A percentile compares a stretch with the other conserved stretches of the same genome.
These are phyloP conservation scores for Trichoderma simmonsii DNA, from an alignment of 2,329 filamentous ascomycete species.

Conservation along the genomic window DNA sequence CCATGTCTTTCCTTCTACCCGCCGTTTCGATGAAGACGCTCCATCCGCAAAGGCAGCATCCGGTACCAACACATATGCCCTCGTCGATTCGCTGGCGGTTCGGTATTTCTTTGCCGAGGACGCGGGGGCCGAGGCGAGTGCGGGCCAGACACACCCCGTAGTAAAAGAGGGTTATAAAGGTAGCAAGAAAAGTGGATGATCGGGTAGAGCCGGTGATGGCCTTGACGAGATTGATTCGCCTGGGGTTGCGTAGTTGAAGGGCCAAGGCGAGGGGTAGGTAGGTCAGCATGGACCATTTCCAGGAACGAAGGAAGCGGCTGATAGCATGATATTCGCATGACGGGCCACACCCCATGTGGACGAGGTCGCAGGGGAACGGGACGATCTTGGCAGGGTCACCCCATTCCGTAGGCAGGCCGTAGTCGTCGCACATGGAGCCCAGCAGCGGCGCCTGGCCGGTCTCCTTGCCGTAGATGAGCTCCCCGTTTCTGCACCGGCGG, in stretches of 20 bases:
- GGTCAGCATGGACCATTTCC: constrained; percentile 70
- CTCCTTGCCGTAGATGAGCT: constrained; percentile 69
- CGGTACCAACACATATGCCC: constrained; percentile 66
- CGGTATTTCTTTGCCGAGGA: constrained; percentile 54
- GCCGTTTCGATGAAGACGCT: constrained; percentile 71
- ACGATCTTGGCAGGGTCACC: constrained; percentile 67
- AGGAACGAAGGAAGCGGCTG: constrained; percentile 64
- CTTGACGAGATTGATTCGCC: constrained; percentile 44
- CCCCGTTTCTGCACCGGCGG: constrained; percentile 59
- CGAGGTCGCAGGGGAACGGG: constrained; percentile 78
- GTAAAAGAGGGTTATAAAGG: constrained; percentile 78
- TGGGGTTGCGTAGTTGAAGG: constrained; percentile 53
- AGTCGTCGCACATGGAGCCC: constrained; percentile 68
- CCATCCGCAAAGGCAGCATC: constrained; percentile 76
- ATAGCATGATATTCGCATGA: constrained; percentile 73
- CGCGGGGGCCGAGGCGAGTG: constrained; percentile 66
- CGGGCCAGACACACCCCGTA: constrained; percentile 79
- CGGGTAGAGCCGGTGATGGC: constrained; percentile 61
- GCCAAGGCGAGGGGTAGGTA: constrained; percentile 73
- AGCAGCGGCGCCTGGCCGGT: constrained; percentile 68
- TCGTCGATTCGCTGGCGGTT: constrained; percentile 53
- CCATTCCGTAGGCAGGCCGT: constrained; percentile 64
- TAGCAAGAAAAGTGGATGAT: constrained; percentile 73
- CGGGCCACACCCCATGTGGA: constrained; percentile 74
- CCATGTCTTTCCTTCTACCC: constrained; percentile 67